Evolutionary conservation across 2,329 filamentous ascomycete species (phyloP).

Genomic region (Tolypocladium sp.): DNA sequence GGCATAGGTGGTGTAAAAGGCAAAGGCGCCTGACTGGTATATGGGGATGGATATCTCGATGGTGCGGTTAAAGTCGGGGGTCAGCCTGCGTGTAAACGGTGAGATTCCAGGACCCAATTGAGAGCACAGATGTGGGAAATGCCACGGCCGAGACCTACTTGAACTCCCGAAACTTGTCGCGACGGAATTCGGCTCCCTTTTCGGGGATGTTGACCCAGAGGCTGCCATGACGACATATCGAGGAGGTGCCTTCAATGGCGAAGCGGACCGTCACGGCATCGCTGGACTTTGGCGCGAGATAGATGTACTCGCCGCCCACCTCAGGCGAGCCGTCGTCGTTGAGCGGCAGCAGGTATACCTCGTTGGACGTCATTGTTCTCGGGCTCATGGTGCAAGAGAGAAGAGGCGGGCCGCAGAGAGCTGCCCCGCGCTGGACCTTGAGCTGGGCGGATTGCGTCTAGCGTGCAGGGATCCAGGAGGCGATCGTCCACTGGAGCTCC

Average conservation of each 20-base stretch:
- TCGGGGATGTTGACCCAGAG: constrained; percentile 94
- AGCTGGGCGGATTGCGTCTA: not conserved
- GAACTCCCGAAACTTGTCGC: constrained; percentile 76
- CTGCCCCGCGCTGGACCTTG: constrained; percentile 10
- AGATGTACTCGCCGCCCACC: constrained; percentile 83
- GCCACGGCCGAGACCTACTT: constrained; percentile 50
- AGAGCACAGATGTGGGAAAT: not conserved
- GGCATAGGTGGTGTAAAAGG: constrained; percentile 88
- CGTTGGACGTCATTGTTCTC: constrained; percentile 53
- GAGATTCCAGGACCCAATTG: not conserved
- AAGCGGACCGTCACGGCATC: constrained; percentile 78
- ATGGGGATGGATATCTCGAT: constrained; percentile 87
- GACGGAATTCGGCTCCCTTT: constrained; percentile 64
- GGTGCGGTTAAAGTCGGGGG: constrained; percentile 85
- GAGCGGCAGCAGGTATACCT: constrained; percentile 82
- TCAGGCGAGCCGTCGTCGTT: constrained; percentile 90
- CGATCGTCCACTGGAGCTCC: not conserved
- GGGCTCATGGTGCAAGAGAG: constrained; percentile 42
- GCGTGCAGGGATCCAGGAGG: not conserved
- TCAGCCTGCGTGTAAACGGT: constrained; percentile 46
- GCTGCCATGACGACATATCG: constrained; percentile 88
- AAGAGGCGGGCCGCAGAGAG: constrained; percentile 11
- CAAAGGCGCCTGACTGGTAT: constrained; percentile 74
- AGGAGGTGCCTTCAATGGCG: constrained; percentile 87
- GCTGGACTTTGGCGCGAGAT: constrained; percentile 65